phyloP scores from a whole-genome alignment of 108 stramenopile species.

The Poteriospumella lacustris region DNA sequence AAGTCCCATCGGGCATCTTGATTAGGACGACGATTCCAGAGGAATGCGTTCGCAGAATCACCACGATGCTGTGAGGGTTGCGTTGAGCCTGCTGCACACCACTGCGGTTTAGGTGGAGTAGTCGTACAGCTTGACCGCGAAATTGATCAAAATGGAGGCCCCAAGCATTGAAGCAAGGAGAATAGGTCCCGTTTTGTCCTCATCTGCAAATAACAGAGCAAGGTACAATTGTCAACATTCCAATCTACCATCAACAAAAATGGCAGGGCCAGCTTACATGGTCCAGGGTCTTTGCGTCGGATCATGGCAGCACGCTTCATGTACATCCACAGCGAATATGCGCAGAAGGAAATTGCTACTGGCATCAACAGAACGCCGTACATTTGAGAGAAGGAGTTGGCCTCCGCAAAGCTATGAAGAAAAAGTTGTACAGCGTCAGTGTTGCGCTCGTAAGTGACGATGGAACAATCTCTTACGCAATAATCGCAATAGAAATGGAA shows the following conservation, averaged over 20 bases:
- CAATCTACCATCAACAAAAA: background rate
- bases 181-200: slow-evolving; percentile 71
- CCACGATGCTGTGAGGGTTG: too few species aligned
- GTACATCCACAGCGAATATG: slow-evolving; percentile 78
- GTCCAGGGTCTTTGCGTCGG: slow-evolving; percentile 71
- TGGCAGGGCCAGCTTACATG: slow-evolving; percentile 39
- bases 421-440: background rate
- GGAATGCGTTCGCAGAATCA: too few species aligned
- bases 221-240: background rate
- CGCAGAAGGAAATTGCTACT: slow-evolving; percentile 72
- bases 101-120: background rate
- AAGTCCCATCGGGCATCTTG: too few species aligned
- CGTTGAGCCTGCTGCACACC: too few species aligned
- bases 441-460: background rate
- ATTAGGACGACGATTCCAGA: too few species aligned
- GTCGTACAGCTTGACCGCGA: slow-evolving; percentile 67
- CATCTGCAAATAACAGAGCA: slow-evolving; percentile 38
- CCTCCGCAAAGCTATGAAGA: slow-evolving; percentile 14
- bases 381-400: slow-evolving; percentile 52
- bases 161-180: slow-evolving; percentile 72
- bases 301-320: slow-evolving; percentile 70
- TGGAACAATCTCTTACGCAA: slow-evolving; percentile 23
- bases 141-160: slow-evolving; percentile 68
- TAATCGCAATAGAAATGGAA: slow-evolving; percentile 59
- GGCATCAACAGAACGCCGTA: slow-evolving; percentile 75